Percentiles rank a stretch among this genome's conserved stretches.
Conservation (phyloP, 2,329 filamentous ascomycete genomes). For the Paradendryphiella salina region DNA sequence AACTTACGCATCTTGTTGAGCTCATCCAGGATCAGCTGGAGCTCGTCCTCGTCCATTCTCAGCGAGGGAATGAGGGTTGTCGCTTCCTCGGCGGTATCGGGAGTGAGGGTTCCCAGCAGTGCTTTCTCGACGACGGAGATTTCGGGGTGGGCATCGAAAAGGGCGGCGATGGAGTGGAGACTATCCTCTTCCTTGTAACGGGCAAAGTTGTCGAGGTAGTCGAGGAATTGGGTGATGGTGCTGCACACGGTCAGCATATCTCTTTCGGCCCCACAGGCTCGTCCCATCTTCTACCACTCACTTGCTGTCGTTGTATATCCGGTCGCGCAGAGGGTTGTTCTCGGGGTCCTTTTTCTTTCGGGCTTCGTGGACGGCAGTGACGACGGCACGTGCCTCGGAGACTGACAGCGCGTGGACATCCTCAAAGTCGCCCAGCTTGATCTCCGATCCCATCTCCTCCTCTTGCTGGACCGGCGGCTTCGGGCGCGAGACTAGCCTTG, state of each 20-base stretch:
- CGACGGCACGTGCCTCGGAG: constrained; percentile 87
- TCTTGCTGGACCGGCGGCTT: constrained; percentile 72
- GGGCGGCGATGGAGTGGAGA: constrained; percentile 87
- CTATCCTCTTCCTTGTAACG: constrained; percentile 96
- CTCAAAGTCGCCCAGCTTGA: constrained; percentile 92
- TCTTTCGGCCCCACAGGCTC: background rate
- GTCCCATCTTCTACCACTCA: constrained; percentile 28
- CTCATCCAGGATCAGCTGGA: constrained; percentile 87
- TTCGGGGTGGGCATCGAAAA: constrained; percentile 77
- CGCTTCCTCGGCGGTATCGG: constrained; percentile 90
- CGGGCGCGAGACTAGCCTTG: constrained; percentile 47
- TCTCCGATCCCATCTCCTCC: constrained; percentile 79
- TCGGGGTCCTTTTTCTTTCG: constrained; percentile 67
- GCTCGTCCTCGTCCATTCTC: constrained; percentile 87
- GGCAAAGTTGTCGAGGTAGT: constrained; percentile 92
- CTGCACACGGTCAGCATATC: constrained; percentile 46
- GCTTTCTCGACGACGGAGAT: constrained; percentile 92
- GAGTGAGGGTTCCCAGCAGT: constrained; percentile 88
- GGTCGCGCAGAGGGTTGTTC: constrained; percentile 74
- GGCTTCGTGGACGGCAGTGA: constrained; percentile 84
- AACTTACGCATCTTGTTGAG: constrained; percentile 73
- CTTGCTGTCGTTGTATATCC: constrained; percentile 64
- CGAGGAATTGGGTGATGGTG: constrained; percentile 82
- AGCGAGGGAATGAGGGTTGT: constrained; percentile 93
- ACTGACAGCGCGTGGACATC: constrained; percentile 88